Evolutionary conservation across 192 early-diverging fungal species (phyloP), one percentile per base, ranked within the genome.

Genomic region (Gryganskiella cystojenkinii): DNA sequence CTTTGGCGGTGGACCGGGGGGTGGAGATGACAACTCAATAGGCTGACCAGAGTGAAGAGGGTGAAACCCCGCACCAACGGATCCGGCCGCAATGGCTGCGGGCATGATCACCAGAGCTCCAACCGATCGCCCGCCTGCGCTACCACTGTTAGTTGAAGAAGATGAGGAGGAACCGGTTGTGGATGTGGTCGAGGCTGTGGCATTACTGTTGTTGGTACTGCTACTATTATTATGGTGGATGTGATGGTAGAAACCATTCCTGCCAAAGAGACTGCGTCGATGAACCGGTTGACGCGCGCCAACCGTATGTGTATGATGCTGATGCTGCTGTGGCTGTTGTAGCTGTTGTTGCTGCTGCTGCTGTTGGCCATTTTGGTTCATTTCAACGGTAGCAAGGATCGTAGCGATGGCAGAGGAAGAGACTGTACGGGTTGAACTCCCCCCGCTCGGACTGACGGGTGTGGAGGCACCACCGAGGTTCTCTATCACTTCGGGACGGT

Each of bases 321-420:
- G 34, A 31, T 17, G 17, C 31, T 56, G 34, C n/a, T 56, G 55
- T 56, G 27, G 30, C 42, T 50, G n/a, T 13, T 52, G 27, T 45
- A 42, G 40, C 42, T 27, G 14, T 20, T 55, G 33, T 30, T 17
- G 33, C 30, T 52, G n/a, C 20, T 10, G 35, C 33, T 50, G n/a
- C 20, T 52, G 27, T 33, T 51, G 40, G 27, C 17, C 4, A 8
- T 46, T 31, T 20, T 17, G 33, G 28, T 52, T 9, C 20, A 19
- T 20, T 37, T 76, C 60, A 0, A 49, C 73, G 4, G 64, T 56
- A 0, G 60, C 65, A 22, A 76, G 52, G 1, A 68, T 35, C 3
- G 64, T 50, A 3, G 73, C 31, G 24, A 76, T 60, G 9, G 73
- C 73, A n/a, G 73, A 68, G 2, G 64, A 76, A 4, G 73, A 68